These are phyloP conservation scores for Pseudogymnoascus sp. DNA, from an alignment of 2,329 filamentous ascomycete genomes.

Conservation along the genomic window DNA sequence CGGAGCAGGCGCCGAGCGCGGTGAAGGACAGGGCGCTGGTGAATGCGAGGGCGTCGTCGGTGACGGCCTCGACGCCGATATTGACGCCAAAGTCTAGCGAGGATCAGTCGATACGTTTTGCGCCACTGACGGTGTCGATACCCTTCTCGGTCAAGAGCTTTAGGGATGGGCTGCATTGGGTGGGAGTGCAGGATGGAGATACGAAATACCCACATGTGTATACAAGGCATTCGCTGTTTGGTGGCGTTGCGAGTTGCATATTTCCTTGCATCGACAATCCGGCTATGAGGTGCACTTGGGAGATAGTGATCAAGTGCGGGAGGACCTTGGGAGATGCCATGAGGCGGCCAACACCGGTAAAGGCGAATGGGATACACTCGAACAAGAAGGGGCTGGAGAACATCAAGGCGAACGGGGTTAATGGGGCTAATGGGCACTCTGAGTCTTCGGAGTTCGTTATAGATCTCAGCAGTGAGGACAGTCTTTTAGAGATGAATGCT, in stretches of 20 bases:
- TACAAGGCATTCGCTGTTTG: constrained; percentile 70
- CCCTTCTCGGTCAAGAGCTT: constrained; percentile 71
- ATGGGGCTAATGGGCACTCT: constrained; percentile 9
- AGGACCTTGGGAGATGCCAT: constrained; percentile 77
- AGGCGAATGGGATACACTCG: constrained; percentile 31
- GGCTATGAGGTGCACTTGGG: constrained; percentile 75
- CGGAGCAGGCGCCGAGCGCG: constrained; percentile 40
- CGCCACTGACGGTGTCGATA: constrained; percentile 58
- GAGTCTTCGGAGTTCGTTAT: constrained; percentile 25
- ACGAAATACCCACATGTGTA: constrained; percentile 85
- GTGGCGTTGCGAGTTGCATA: constrained; percentile 74
- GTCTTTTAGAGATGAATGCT: constrained; percentile 78
- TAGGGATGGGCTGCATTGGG: constrained; percentile 85
- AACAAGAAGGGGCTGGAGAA: constrained; percentile 32
- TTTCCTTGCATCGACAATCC: constrained; percentile 92
- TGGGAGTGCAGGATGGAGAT: constrained; percentile 74
- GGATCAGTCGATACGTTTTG: constrained; percentile 40
- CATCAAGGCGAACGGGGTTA: constrained; percentile 14
- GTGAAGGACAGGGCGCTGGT: constrained; percentile 34
- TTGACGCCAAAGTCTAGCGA: constrained; percentile 29
- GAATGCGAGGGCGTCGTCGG: constrained; percentile 23
- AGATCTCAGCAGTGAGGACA: constrained; percentile 65
- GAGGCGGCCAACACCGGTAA: constrained; percentile 36
- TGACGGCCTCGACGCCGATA: constrained; percentile 19
- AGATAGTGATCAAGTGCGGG: constrained; percentile 78